Evolutionary conservation across 306 rosid species (phyloP).

Genomic region (Carpinus fangiana): DNA sequence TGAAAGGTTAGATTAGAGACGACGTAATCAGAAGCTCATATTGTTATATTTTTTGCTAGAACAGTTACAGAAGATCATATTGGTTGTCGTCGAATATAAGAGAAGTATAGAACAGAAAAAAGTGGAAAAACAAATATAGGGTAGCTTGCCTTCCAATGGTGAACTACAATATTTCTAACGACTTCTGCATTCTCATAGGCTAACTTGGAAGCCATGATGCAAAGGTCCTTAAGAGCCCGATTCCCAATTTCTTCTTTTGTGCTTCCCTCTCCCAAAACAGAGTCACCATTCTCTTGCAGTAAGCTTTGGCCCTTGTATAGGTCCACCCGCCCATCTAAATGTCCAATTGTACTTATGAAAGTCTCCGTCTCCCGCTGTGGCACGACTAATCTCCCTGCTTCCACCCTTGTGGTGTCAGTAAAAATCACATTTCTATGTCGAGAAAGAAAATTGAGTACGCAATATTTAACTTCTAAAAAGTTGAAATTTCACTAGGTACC

Average conservation of each 20-base stretch:
- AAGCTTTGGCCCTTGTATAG: slow-evolving; percentile 34
- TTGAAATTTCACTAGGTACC: neutral
- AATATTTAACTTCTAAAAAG: neutral
- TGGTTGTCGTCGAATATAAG: neutral
- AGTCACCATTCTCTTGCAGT: slow-evolving; percentile 20
- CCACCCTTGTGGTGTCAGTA: slow-evolving; percentile 19
- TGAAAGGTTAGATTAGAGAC: slow-evolving; percentile 3
- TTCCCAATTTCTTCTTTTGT: slow-evolving; percentile 33
- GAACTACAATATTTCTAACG: slow-evolving; percentile 39
- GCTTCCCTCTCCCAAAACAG: slow-evolving; percentile 26
- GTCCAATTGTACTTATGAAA: slow-evolving; percentile 69
- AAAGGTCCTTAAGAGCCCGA: slow-evolving; percentile 62
- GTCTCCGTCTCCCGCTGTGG: slow-evolving; percentile 64
- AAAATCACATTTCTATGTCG: neutral
- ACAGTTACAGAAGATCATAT: slow-evolving; percentile 2
- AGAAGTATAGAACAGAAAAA: neutral
- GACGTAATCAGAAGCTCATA: neutral
- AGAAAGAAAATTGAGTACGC: neutral
- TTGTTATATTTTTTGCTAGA: neutral
- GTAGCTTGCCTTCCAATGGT: slow-evolving; percentile 68
- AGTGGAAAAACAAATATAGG: neutral
- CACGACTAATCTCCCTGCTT: slow-evolving; percentile 52
- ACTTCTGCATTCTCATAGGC: slow-evolving; percentile 69
- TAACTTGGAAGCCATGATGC: slow-evolving; percentile 74
- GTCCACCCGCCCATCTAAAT: slow-evolving; percentile 55